Evolutionary conservation across 2,329 filamentous ascomycete species (phyloP).

Genomic region (Mycosphaerella sp.): DNA sequence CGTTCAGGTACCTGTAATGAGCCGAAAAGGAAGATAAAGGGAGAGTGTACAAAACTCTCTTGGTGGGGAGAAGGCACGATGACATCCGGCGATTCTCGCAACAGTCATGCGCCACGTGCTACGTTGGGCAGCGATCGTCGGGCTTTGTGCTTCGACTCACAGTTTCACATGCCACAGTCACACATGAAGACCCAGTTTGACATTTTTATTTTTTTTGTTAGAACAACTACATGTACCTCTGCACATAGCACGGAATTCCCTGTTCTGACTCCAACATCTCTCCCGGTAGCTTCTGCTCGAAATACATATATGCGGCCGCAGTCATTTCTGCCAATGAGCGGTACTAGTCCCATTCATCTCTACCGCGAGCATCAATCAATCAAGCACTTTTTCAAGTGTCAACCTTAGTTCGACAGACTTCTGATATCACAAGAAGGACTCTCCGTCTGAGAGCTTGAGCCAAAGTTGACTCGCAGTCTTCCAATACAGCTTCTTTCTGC

Average conservation of each 20-base stretch:
- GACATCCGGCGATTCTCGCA: too few species aligned
- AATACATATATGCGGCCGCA: slow-evolving; percentile 11
- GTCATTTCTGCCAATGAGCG: slow-evolving; percentile 15
- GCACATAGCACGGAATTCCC: too few species aligned
- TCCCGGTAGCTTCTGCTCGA: slow-evolving; percentile 7
- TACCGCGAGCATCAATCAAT: slow-evolving; percentile 14
- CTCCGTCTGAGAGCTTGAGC: not conserved
- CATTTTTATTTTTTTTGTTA: too few species aligned
- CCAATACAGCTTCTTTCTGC: slow-evolving; percentile 9
- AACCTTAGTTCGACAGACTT: slow-evolving; percentile 8
- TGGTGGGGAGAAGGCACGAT: too few species aligned
- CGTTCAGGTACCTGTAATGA: too few species aligned
- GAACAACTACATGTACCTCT: slow-evolving; percentile 7
- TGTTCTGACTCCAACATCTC: not conserved
- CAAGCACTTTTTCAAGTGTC: slow-evolving; percentile 5
- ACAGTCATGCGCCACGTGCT: too few species aligned
- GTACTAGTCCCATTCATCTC: slow-evolving; percentile 12
- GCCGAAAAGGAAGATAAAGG: too few species aligned
- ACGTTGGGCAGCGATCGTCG: too few species aligned
- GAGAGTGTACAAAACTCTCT: too few species aligned
- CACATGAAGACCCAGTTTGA: too few species aligned
- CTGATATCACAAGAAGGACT: slow-evolving; percentile 20
- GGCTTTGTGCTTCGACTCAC: too few species aligned
- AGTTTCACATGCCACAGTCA: too few species aligned
- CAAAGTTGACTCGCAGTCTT: slow-evolving; percentile 17